phyloP scores from a whole-genome alignment of 441 rosid genomes.

The Pelargonium citronellum region DNA sequence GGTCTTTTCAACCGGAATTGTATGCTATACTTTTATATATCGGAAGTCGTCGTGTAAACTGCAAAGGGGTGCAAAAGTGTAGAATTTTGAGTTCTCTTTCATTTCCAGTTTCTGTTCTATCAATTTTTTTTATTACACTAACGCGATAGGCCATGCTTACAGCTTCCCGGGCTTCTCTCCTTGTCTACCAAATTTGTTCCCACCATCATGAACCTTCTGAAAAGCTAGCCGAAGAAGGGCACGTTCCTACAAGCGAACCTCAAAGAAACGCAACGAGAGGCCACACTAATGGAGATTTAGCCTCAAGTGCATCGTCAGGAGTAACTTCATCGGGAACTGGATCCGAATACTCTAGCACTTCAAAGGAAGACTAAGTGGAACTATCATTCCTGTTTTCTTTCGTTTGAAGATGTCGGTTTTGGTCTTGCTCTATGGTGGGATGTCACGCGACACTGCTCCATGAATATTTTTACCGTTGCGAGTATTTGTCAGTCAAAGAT shows the following conservation, averaged over 20 bases:
- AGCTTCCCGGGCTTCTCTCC: constrained; percentile 89
- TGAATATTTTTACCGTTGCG: neutral
- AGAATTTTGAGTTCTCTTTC: neutral
- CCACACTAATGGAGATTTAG: constrained; percentile 21
- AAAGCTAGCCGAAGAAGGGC: constrained; percentile 86
- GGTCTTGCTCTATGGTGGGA: neutral
- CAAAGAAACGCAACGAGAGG: constrained; percentile 29
- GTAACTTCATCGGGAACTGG: neutral
- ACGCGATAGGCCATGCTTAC: constrained; percentile 19
- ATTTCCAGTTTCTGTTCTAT: neutral
- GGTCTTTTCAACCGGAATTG: neutral
- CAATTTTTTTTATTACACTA: neutral
- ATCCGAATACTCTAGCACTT: neutral
- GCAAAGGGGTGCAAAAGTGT: neutral
- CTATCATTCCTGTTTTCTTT: neutral
- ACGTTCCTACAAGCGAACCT: constrained; percentile 55
- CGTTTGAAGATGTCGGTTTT: neutral
- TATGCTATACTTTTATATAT: neutral
- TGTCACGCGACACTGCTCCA: neutral
- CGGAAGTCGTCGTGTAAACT: neutral
- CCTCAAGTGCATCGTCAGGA: constrained; percentile 6
- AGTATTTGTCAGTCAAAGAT: neutral
- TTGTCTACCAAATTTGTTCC: constrained; percentile 81
- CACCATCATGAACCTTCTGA: constrained; percentile 77
- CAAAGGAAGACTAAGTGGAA: neutral